phyloP scores from a whole-genome alignment of 176 grass and related monocot species.

The Musa beccarii region DNA sequence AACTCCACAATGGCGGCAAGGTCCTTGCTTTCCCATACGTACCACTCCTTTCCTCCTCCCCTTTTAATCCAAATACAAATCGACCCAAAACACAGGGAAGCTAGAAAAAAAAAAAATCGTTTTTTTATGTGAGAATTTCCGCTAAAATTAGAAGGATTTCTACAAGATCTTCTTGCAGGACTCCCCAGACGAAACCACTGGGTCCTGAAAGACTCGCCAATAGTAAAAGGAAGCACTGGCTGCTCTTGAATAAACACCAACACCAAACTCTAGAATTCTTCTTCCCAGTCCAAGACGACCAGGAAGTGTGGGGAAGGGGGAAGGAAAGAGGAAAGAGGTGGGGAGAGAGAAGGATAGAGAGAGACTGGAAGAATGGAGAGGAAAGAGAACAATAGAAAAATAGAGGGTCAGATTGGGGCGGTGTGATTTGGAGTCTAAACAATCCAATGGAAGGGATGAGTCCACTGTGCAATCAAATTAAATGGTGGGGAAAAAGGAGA shows the following conservation, averaged over 20 bases:
- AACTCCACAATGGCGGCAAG: slow-evolving; percentile 56
- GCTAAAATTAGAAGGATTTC: neutral
- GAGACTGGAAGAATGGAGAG: neutral
- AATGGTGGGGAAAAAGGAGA: slow-evolving; percentile 22
- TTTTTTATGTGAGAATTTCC: slow-evolving; percentile 1
- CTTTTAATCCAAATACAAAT: slow-evolving; percentile 14
- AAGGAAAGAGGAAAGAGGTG: slow-evolving; percentile 2
- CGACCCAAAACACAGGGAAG: neutral
- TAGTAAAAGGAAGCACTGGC: neutral
- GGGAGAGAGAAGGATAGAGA: neutral
- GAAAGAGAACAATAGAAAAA: no score
- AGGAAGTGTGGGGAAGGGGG: neutral
- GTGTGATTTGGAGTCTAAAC: slow-evolving; percentile 7
- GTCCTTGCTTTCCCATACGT: slow-evolving; percentile 48
- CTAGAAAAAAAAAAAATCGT: neutral
- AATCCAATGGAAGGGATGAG: slow-evolving; percentile 26
- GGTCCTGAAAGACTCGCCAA: neutral
- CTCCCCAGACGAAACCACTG: no score
- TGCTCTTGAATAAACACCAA: neutral
- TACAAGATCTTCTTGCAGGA: neutral
- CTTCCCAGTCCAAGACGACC: slow-evolving; percentile 3
- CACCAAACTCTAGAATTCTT: neutral
- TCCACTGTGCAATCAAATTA: slow-evolving; percentile 25
- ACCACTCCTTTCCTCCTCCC: slow-evolving; percentile 8
- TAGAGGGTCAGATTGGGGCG: neutral